Conservation (phyloP, 2,329 filamentous ascomycete genomes). For the Stagonosporopsis rhizophila region DNA sequence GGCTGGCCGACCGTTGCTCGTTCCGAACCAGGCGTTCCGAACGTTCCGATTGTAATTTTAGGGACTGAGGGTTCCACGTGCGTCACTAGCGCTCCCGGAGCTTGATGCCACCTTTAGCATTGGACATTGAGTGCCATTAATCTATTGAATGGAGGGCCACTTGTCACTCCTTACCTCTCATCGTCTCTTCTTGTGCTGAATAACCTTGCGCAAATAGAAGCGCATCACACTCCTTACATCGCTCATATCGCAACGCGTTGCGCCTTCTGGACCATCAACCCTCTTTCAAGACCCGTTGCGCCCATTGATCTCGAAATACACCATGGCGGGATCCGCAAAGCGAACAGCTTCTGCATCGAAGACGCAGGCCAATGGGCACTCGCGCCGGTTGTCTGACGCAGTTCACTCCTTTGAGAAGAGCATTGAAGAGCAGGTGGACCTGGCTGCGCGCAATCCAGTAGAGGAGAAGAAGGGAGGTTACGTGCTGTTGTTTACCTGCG, state of each 20-base stretch:
- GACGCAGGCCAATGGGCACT: constrained; percentile 31
- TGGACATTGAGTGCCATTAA: constrained; percentile 6
- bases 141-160: constrained; percentile 4
- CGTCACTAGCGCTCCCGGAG: constrained; percentile 31
- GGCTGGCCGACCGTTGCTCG: neutral
- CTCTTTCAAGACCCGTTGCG: neutral
- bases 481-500: constrained; percentile 80
- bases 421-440: constrained; percentile 41
- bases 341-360: constrained; percentile 38
- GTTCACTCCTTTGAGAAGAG: constrained; percentile 40
- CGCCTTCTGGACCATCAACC: neutral
- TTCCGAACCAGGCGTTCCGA: constrained; percentile 15
- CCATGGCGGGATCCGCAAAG: constrained; percentile 42
- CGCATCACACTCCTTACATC: constrained; percentile 10
- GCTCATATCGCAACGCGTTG: neutral
- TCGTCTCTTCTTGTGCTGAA: neutral
- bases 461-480: constrained; percentile 62
- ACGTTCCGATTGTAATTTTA: constrained; percentile 21
- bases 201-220: neutral
- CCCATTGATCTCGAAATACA: neutral
- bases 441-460: constrained; percentile 41
- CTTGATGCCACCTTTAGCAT: constrained; percentile 44
- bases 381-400: constrained; percentile 33
- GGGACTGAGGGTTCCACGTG: constrained; percentile 26
- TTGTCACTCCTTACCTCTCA: constrained; percentile 12